A percentile compares a stretch with the other conserved stretches of the same genome.
Conservation (phyloP, 176 grass and related monocot species). For the Oryza nivara region DNA sequence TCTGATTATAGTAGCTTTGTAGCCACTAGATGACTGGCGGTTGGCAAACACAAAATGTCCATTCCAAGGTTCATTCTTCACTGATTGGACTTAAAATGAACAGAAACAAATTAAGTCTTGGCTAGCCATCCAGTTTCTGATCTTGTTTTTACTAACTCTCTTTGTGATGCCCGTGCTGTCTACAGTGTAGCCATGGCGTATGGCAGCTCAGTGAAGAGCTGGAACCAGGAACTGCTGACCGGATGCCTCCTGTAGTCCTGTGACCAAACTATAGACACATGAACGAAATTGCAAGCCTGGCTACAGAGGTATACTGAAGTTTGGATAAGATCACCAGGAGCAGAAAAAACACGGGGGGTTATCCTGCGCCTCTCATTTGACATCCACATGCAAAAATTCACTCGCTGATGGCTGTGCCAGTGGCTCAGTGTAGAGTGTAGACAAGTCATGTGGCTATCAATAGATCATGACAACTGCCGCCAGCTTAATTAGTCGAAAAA, state of each 20-base stretch:
- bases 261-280: not conserved
- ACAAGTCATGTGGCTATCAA: not conserved
- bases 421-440: not conserved
- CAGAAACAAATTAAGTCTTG: not conserved
- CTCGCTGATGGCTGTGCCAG: not conserved
- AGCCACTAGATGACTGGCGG: not conserved
- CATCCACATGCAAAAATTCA: not conserved
- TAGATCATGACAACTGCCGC: not conserved
- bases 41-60: not conserved
- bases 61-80: not conserved
- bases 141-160: not conserved
- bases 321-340: not conserved
- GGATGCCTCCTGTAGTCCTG: not conserved
- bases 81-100: not conserved
- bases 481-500: conserved; percentile 7
- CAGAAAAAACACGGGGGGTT: not conserved
- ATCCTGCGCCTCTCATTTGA: not conserved
- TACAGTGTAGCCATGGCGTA: not conserved
- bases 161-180: not conserved
- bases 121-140: not conserved
- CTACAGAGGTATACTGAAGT: not conserved
- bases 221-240: not conserved
- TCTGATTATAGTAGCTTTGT: not conserved
- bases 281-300: conserved; percentile 15
- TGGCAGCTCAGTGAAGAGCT: conserved; percentile 4